These are phyloP conservation scores for Tardiomyces digboiensis DNA, from an alignment of 1,139 yeast species.

Conservation along the genomic window DNA sequence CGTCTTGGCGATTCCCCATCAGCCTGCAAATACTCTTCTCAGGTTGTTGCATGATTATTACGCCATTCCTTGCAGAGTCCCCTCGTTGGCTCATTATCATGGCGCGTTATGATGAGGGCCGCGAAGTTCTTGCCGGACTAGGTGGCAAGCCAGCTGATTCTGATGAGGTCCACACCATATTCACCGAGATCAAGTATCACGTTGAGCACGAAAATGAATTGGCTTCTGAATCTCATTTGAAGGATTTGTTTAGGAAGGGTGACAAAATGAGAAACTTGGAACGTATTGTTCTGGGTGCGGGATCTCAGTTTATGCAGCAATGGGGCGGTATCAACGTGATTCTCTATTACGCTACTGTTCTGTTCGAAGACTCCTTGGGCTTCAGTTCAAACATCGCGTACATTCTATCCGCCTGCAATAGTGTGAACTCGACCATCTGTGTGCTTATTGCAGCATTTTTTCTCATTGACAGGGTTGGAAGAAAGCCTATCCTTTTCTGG, in stretches of 20 bases:
- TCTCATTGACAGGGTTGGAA: slow-evolving; percentile 38
- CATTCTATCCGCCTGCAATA: slow-evolving; percentile 2
- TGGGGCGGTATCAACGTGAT: slow-evolving; percentile 13
- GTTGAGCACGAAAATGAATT: slow-evolving; percentile 5
- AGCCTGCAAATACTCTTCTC: slow-evolving; percentile 5
- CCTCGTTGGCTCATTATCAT: slow-evolving; percentile 65
- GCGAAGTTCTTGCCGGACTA: slow-evolving; percentile 13
- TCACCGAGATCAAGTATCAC: slow-evolving; percentile 5
- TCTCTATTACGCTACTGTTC: slow-evolving; percentile 13
- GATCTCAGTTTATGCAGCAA: slow-evolving; percentile 7
- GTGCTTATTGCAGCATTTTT: slow-evolving; percentile 34
- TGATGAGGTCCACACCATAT: slow-evolving; percentile 3
- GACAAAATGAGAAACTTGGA: slow-evolving; percentile 3
- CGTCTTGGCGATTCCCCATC: slow-evolving; percentile 7
- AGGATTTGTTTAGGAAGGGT: slow-evolving; percentile 2
- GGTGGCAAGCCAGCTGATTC: slow-evolving; percentile 2
- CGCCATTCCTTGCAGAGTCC: slow-evolving; percentile 35
- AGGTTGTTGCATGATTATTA: slow-evolving; percentile 3
- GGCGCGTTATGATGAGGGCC: slow-evolving; percentile 58
- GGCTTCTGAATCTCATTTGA: slow-evolving; percentile 1
- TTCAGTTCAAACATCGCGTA: slow-evolving; percentile 18
- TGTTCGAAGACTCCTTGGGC: slow-evolving; percentile 11
- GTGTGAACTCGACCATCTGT: not conserved
- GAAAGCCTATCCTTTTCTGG: slow-evolving; percentile 32
- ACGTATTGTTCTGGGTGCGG: not conserved